phyloP scores from a whole-genome alignment of 2,329 filamentous ascomycete species.

The Decorospora gaudefroyi region DNA sequence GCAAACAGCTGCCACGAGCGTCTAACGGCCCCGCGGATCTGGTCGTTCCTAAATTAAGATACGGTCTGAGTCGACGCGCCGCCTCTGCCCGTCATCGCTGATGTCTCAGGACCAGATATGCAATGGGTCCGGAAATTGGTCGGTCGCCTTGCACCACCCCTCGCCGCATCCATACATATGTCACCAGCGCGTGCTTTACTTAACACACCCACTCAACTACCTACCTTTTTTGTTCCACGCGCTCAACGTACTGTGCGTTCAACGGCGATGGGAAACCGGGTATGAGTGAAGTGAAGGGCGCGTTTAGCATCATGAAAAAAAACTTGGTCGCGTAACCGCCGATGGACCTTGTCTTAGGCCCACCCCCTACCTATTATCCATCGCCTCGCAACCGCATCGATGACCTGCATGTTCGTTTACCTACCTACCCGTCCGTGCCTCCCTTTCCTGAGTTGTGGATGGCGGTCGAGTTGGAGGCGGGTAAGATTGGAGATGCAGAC shows the following conservation, averaged over 20 bases:
- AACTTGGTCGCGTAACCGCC: conserved; percentile 12
- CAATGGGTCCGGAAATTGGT: conserved; percentile 1
- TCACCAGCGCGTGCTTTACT: conserved; percentile 15
- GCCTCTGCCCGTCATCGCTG: background rate
- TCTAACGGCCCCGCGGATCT: no score
- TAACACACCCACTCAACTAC: background rate
- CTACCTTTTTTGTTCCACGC: no score
- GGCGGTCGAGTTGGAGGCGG: no score
- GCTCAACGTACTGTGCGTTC: no score
- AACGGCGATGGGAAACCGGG: no score
- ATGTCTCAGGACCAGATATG: conserved; percentile 4
- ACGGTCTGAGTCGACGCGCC: background rate
- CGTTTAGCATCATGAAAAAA: no score
- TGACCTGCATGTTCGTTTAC: conserved; percentile 17
- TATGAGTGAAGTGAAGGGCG: no score
- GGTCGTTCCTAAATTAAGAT: background rate
- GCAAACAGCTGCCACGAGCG: conserved; percentile 13
- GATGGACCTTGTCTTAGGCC: conserved; percentile 16
- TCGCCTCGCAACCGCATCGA: conserved; percentile 13
- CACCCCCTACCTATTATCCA: conserved; percentile 10
- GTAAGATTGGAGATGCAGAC: background rate
- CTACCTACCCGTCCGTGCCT: no score
- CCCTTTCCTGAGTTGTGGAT: no score
- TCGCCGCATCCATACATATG: conserved; percentile 13
- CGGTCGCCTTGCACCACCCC: background rate